Evolutionary conservation across 225 moss, liverwort and hornwort genomes (phyloP).

Genomic region (Sphagnum contortum): DNA sequence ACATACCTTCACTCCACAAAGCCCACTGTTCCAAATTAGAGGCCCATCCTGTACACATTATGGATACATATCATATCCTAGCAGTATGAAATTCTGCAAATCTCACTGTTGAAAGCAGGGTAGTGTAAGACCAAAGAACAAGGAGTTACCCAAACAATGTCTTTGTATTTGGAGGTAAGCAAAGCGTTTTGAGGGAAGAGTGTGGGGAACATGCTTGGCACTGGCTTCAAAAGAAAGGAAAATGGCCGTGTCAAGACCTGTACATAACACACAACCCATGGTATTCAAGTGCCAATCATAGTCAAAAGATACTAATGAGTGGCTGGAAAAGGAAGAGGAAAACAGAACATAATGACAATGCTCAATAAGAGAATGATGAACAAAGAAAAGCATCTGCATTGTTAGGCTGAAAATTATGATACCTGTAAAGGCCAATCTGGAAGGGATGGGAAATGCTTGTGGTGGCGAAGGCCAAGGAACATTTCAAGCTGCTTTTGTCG

Average conservation of each 20-base stretch:
- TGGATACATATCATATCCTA: too few relatives aligned
- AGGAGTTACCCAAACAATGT: conserved; percentile 67
- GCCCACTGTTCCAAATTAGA: not conserved
- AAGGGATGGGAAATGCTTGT: conserved; percentile 85
- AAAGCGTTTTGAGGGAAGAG: conserved; percentile 55
- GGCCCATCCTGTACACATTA: too few relatives aligned
- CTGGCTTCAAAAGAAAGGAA: conserved; percentile 72
- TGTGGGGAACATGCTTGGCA: conserved; percentile 71
- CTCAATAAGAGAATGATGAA: too few relatives aligned
- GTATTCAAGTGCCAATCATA: too few relatives aligned
- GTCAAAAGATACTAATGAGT: too few relatives aligned
- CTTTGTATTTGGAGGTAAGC: conserved; percentile 70
- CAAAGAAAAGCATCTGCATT: too few relatives aligned
- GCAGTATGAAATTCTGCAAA: not conserved
- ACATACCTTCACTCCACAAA: conserved; percentile 49
- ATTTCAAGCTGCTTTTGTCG: conserved; percentile 95
- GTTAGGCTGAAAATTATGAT: too few relatives aligned
- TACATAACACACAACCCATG: conserved; percentile 1
- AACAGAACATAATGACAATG: too few relatives aligned
- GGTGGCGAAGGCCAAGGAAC: conserved; percentile 75
- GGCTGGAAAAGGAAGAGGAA: too few relatives aligned
- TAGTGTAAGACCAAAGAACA: too few relatives aligned
- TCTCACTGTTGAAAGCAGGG: too few relatives aligned
- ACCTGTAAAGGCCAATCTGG: conserved; percentile 91
- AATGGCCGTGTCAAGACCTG: conserved; percentile 89